A percentile compares a stretch with the other conserved stretches of the same genome.
Evolutionary conservation across 2,329 filamentous ascomycete species (phyloP).

Genomic region (Scytalidium lignicola): DNA sequence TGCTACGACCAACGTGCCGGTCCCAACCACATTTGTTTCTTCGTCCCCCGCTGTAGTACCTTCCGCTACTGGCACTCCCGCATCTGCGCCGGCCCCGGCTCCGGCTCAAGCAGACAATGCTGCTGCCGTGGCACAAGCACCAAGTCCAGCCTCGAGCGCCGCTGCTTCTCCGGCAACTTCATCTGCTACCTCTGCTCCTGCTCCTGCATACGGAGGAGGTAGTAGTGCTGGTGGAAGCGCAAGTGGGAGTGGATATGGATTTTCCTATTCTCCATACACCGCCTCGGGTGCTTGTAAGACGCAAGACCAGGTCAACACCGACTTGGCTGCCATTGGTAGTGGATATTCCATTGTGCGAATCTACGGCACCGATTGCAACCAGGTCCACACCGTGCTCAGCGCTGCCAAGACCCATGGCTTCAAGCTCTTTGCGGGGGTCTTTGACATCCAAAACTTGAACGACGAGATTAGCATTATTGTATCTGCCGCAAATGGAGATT

Average conservation of each 20-base stretch:
- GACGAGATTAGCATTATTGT: constrained; percentile 58
- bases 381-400: constrained; percentile 56
- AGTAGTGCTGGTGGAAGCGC: neutral
- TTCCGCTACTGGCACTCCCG: constrained; percentile 4
- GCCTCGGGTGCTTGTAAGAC: constrained; percentile 60
- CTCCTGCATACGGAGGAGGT: neutral
- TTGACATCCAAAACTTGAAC: constrained; percentile 51
- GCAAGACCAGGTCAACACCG: constrained; percentile 53
- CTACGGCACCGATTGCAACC: constrained; percentile 77
- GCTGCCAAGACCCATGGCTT: constrained; percentile 61
- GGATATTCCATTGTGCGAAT: constrained; percentile 63
- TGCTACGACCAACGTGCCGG: constrained; percentile 18
- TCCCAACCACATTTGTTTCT: constrained; percentile 1
- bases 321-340: constrained; percentile 51
- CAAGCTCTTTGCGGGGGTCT: constrained; percentile 72
- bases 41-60: constrained; percentile 10
- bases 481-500: constrained; percentile 55
- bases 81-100: constrained; percentile 10
- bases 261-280: constrained; percentile 55
- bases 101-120: constrained; percentile 8
- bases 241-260: constrained; percentile 33
- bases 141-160: constrained; percentile 1
- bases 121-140: constrained; percentile 2
- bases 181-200: neutral
- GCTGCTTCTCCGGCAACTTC: neutral